Percentiles rank a stretch among this genome's conserved stretches.
Evolutionary conservation across 2,329 filamentous ascomycete species (phyloP).

Genomic region (Apiospora sp.): DNA sequence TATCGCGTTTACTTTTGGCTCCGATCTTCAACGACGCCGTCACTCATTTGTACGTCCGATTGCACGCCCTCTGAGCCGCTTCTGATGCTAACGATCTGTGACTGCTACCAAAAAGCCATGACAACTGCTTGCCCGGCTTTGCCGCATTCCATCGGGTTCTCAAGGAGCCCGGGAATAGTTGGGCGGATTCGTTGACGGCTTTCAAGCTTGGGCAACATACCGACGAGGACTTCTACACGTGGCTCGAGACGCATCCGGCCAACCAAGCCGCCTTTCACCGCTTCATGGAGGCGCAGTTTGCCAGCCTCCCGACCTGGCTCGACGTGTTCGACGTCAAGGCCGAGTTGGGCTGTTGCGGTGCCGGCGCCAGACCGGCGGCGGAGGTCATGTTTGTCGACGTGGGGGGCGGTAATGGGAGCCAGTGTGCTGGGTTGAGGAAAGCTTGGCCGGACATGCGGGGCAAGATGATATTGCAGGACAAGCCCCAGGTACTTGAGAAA

Average conservation of each 20-base stretch:
- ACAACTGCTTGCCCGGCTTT: neutral
- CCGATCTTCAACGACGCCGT: neutral
- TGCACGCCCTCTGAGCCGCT: neutral
- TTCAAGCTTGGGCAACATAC: slow-evolving; percentile 15
- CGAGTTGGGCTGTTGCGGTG: neutral
- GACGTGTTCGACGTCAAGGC: neutral
- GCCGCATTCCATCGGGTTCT: neutral
- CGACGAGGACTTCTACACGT: slow-evolving; percentile 2
- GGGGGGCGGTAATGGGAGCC: neutral
- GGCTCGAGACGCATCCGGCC: neutral
- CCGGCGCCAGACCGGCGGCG: neutral
- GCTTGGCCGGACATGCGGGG: slow-evolving; percentile 8
- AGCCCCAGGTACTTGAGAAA: neutral
- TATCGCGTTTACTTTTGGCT: neutral
- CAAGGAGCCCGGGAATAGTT: neutral
- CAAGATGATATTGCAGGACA: slow-evolving; percentile 3
- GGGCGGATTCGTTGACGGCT: neutral
- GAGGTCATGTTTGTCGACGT: slow-evolving; percentile 2
- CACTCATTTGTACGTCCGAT: slow-evolving; percentile 3
- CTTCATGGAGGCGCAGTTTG: slow-evolving; percentile 20
- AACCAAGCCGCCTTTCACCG: slow-evolving; percentile 8
- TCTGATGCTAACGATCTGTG: neutral
- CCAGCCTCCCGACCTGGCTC: slow-evolving; percentile 10
- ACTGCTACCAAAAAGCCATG: neutral
- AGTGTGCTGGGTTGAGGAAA: neutral